These are phyloP conservation scores for Kwoniella shivajii DNA, from an alignment of 1,284 basidiomycete species.

Conservation along the genomic window DNA sequence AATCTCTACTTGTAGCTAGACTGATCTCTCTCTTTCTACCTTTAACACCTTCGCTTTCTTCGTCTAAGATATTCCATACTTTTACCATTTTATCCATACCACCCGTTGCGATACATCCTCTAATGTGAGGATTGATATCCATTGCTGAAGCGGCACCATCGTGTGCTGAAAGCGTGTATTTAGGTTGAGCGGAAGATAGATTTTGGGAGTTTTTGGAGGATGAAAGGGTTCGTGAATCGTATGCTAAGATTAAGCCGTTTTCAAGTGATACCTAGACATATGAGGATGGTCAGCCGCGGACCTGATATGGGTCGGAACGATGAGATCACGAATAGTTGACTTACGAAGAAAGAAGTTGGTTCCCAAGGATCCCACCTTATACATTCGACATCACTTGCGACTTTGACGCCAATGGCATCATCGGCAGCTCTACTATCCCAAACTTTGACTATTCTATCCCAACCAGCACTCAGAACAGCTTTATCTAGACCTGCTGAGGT, in stretches of 20 bases:
- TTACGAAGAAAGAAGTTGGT: constrained; percentile 79
- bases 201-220: constrained; percentile 56
- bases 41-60: constrained; percentile 62
- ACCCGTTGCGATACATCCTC: constrained; percentile 87
- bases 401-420: constrained; percentile 70
- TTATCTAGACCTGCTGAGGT: constrained; percentile 64
- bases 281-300: background rate
- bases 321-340: constrained; percentile 39
- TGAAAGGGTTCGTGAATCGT: constrained; percentile 81
- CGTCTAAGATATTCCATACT: constrained; percentile 82
- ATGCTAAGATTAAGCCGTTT: constrained; percentile 88
- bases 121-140: constrained; percentile 88
- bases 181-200: constrained; percentile 52
- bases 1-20: constrained; percentile 82
- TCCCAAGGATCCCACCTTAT: constrained; percentile 97
- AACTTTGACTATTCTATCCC: constrained; percentile 87
- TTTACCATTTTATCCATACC: constrained; percentile 93
- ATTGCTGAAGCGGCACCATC: constrained; percentile 90
- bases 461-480: constrained; percentile 87
- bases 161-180: constrained; percentile 92
- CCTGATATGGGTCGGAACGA: background rate
- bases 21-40: constrained; percentile 72
- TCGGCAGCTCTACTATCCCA: constrained; percentile 89
- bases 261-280: constrained; percentile 77
- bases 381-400: constrained; percentile 91